phyloP scores from a whole-genome alignment of 2,329 filamentous ascomycete species.

The Clarireedia monteithiana region DNA sequence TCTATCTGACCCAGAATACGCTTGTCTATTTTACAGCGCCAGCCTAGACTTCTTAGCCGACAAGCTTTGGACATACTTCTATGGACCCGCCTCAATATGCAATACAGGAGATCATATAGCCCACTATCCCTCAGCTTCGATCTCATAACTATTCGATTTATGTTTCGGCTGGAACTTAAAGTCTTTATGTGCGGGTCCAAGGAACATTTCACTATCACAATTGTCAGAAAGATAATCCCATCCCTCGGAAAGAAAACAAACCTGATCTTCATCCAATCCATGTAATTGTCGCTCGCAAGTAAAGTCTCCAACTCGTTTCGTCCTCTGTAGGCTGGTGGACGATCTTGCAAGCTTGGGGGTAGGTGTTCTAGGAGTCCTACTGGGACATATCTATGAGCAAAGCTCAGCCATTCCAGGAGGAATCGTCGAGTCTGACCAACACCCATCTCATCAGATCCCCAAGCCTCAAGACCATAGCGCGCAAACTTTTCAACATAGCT shows the following conservation, averaged over 20 bases:
- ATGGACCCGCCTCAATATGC: not conserved
- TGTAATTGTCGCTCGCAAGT: conserved; percentile 82
- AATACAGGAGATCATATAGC: not conserved
- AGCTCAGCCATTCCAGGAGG: conserved; percentile 92
- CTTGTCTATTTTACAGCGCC: no score
- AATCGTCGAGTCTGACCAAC: conserved; percentile 87
- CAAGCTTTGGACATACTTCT: not conserved
- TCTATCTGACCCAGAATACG: no score
- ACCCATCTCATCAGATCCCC: conserved; percentile 93
- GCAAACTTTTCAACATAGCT: conserved; percentile 82
- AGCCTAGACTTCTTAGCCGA: no score
- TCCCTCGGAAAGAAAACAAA: conserved; percentile 39
- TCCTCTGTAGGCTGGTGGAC: conserved; percentile 76
- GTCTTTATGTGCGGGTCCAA: conserved; percentile 80
- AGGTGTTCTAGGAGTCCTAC: conserved; percentile 81
- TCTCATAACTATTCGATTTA: conserved; percentile 86
- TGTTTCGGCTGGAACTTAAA: conserved; percentile 98
- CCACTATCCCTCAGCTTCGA: conserved; percentile 61
- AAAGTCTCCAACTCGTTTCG: conserved; percentile 91
- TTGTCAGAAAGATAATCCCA: not conserved
- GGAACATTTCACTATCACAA: conserved; percentile 79
- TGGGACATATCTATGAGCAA: conserved; percentile 85
- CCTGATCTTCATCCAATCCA: conserved; percentile 99
- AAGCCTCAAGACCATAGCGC: conserved; percentile 83
- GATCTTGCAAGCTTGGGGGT: conserved; percentile 81